Percentiles rank a stretch among this genome's conserved stretches.
Evolutionary conservation across 1,284 basidiomycete genomes (phyloP).

Genomic region (Sphaerobolus stellatus): DNA sequence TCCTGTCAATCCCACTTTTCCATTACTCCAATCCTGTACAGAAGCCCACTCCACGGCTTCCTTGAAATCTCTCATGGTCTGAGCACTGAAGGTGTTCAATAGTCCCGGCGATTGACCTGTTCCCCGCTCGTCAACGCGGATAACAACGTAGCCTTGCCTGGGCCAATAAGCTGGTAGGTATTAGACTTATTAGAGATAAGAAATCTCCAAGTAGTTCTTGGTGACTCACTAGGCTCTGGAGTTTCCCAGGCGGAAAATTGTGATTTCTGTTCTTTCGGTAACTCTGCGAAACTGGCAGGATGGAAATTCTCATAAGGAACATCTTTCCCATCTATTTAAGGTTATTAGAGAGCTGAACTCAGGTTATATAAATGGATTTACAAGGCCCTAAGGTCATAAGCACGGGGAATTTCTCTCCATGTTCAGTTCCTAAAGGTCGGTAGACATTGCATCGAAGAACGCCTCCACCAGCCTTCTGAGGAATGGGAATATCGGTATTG

Average conservation of each 20-base stretch:
- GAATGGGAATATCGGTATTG: neutral
- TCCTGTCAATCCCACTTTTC: neutral
- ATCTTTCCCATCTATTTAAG: neutral
- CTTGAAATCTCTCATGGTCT: neutral
- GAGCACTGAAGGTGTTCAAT: neutral
- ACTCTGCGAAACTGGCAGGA: neutral
- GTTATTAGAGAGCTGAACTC: neutral
- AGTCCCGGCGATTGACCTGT: neutral
- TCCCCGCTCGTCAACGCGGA: constrained; percentile 1
- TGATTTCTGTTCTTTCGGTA: neutral
- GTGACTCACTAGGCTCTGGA: neutral
- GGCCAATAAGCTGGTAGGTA: neutral
- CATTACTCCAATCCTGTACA: neutral
- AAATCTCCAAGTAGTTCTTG: no score
- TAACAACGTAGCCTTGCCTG: neutral
- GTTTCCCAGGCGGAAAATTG: neutral
- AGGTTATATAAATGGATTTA: neutral
- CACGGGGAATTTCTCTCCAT: neutral
- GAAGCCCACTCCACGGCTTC: neutral
- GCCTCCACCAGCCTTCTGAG: neutral
- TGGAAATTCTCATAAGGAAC: neutral
- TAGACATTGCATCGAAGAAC: neutral
- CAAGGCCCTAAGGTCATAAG: neutral
- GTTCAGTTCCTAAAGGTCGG: neutral
- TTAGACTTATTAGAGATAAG: neutral